Conservation (phyloP, 371 early-diverging fungal species). For the Racocetra persica region DNA sequence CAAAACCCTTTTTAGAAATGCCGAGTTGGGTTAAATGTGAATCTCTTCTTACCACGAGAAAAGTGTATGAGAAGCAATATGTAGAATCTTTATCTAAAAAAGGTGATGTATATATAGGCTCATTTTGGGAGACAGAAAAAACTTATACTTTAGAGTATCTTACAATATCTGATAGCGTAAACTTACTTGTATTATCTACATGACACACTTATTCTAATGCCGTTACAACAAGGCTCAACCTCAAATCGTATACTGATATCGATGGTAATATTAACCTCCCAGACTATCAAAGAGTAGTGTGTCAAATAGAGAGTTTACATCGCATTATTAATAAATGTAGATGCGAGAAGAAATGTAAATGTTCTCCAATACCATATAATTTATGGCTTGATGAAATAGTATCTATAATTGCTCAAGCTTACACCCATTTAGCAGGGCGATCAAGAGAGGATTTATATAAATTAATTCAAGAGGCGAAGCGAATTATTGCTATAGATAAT, state of each 20-base stretch:
- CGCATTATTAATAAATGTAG: constrained; percentile 40
- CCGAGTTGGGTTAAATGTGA: constrained; percentile 27
- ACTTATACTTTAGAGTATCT: constrained; percentile 31
- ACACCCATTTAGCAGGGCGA: not conserved
- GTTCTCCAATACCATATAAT: constrained; percentile 26
- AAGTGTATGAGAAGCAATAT: constrained; percentile 34
- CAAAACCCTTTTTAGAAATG: constrained; percentile 25
- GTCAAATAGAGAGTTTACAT: constrained; percentile 25
- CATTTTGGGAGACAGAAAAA: not conserved
- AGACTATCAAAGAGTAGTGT: constrained; percentile 28
- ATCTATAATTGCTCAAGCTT: not conserved
- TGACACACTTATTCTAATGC: no score
- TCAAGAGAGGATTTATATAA: no score
- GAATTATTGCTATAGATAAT: constrained; percentile 38
- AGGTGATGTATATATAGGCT: constrained; percentile 12
- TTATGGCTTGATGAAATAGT: constrained; percentile 14
- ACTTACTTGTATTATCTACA: no score
- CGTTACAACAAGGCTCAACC: no score
- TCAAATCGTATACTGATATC: constrained; percentile 33
- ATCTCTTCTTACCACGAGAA: constrained; percentile 11
- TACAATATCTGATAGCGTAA: no score
- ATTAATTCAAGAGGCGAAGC: constrained; percentile 23
- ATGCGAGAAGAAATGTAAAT: constrained; percentile 39
- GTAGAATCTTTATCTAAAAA: constrained; percentile 30
- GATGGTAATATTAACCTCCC: constrained; percentile 24